Evolutionary conservation across 208 protist genomes (phyloP).

Genomic region (Leishmania mexicana): DNA sequence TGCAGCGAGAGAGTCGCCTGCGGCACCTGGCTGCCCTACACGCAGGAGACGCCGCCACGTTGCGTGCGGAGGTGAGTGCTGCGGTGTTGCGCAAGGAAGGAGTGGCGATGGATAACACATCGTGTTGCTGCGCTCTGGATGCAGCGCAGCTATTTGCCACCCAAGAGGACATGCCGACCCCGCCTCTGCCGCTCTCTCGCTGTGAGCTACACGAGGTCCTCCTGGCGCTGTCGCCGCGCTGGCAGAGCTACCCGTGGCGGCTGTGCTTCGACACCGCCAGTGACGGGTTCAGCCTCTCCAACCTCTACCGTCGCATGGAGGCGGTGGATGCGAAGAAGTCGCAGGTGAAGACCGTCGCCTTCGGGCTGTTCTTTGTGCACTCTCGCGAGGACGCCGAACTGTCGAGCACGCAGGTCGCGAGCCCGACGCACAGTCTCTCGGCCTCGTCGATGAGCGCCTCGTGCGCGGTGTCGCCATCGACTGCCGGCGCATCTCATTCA

Average conservation of each 20-base stretch:
- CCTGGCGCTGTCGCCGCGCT: conserved; percentile 34
- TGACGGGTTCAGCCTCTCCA: conserved; percentile 58
- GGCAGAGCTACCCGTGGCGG: conserved; percentile 59
- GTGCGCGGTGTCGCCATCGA: neutral
- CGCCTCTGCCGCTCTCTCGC: conserved; percentile 37
- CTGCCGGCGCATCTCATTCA: neutral
- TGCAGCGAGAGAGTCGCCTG: neutral
- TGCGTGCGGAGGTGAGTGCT: neutral
- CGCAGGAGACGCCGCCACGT: neutral
- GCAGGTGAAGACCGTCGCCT: conserved; percentile 27
- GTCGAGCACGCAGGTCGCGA: neutral
- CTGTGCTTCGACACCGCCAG: conserved; percentile 57
- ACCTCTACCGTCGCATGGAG: conserved; percentile 60
- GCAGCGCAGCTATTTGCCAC: conserved; percentile 24
- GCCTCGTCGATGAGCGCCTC: neutral
- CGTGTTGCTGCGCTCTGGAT: conserved; percentile 26
- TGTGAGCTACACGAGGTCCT: conserved; percentile 65
- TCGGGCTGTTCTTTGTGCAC: conserved; percentile 50
- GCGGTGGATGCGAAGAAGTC: conserved; percentile 28
- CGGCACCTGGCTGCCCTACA: neutral
- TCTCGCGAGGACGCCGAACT: conserved; percentile 1
- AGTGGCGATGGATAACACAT: neutral
- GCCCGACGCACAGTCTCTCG: neutral
- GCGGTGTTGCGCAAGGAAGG: neutral
- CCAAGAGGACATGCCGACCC: conserved; percentile 13